phyloP scores from a whole-genome alignment of 345 rosid genomes.

The Salix udensis region DNA sequence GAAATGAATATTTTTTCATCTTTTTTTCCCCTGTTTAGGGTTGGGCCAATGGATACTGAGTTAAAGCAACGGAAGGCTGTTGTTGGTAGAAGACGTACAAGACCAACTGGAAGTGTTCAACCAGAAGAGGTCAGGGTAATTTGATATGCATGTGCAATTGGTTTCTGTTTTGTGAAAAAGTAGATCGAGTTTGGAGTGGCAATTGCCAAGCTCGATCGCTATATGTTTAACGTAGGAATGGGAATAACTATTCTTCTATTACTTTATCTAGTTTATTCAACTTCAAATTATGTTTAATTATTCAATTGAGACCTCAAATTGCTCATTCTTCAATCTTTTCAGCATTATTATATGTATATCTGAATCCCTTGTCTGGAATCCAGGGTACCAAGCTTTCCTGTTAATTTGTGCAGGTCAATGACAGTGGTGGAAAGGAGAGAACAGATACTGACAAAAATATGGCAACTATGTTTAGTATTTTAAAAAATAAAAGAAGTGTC shows the following conservation, averaged over 20 bases:
- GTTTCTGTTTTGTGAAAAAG: neutral
- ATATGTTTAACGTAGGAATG: neutral
- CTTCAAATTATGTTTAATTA: neutral
- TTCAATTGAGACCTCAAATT: neutral
- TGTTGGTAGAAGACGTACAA: constrained; percentile 10
- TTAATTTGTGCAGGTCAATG: constrained; percentile 31
- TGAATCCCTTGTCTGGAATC: neutral
- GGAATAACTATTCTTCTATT: neutral
- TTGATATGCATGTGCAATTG: neutral
- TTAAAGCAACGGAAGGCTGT: constrained; percentile 21
- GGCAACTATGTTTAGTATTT: constrained; percentile 38
- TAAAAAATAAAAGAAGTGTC: constrained; percentile 37
- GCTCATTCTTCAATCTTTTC: neutral
- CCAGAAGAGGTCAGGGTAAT: constrained; percentile 33
- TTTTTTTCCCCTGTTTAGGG: constrained; percentile 27
- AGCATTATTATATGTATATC: neutral
- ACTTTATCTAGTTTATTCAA: neutral
- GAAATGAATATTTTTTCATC: neutral
- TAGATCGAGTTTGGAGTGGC: neutral
- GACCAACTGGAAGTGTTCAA: neutral
- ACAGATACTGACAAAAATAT: constrained; percentile 36
- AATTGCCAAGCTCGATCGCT: neutral
- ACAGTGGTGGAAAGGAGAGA: constrained; percentile 3
- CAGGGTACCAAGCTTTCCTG: neutral
- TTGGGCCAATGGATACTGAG: constrained; percentile 35